phyloP scores from a whole-genome alignment of 805 yeast genomes.

The Hanseniaspora taiwanica region DNA sequence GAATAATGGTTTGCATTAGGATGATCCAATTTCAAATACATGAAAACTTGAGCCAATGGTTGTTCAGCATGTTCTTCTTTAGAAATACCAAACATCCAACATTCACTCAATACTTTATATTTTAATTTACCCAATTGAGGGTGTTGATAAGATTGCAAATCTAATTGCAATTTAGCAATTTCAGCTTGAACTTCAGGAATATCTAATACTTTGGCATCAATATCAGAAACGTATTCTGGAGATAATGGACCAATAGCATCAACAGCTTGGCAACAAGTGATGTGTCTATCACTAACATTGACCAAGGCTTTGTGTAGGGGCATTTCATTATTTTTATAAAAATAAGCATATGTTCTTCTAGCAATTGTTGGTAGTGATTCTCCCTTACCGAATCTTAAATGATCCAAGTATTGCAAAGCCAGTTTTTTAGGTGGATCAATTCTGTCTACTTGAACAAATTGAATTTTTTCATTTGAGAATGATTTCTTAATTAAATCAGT shows the following conservation, averaged over 20 bases:
- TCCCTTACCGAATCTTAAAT: conserved; percentile 44
- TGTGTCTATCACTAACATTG: conserved; percentile 47
- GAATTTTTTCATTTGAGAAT: conserved; percentile 39
- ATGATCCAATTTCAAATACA: conserved; percentile 60
- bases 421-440: conserved; percentile 69
- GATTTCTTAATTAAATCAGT: conserved; percentile 48
- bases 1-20: conserved; percentile 66
- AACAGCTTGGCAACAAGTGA: conserved; percentile 41
- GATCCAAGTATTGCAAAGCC: conserved; percentile 53
- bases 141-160: conserved; percentile 25
- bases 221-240: conserved; percentile 45
- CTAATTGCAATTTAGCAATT: conserved; percentile 52
- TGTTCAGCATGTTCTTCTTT: conserved; percentile 37
- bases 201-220: conserved; percentile 36
- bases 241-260: conserved; percentile 62
- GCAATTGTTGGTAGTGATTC: conserved; percentile 40
- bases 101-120: conserved; percentile 44
- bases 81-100: conserved; percentile 74
- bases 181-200: conserved; percentile 54
- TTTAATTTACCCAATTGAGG: conserved; percentile 12
- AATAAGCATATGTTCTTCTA: conserved; percentile 56
- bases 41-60: conserved; percentile 57
- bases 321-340: conserved; percentile 38
- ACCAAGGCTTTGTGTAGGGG: conserved; percentile 60
- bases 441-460: conserved; percentile 54